phyloP scores from a whole-genome alignment of 1,284 basidiomycete species.

The Malassezia nana region DNA sequence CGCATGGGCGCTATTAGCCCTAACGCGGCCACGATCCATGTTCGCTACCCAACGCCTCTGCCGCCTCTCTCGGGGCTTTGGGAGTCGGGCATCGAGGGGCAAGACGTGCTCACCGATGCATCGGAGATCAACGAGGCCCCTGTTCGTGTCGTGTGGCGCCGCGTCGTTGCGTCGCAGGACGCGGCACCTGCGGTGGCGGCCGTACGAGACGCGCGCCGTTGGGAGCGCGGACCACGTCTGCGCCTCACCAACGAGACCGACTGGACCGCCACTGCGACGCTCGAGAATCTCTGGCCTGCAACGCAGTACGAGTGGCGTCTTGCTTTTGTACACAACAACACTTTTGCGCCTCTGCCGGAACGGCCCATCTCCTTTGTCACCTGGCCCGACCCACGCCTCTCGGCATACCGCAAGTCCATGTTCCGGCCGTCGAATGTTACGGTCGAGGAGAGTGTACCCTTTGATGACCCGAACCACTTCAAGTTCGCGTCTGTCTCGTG shows the following conservation, averaged over 20 bases:
- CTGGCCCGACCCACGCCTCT: conserved; percentile 51
- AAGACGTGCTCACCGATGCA: conserved; percentile 19
- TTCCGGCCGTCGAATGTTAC: conserved; percentile 2
- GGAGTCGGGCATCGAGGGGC: conserved; percentile 22
- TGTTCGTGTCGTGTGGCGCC: conserved; percentile 28
- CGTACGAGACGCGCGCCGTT: conserved; percentile 28
- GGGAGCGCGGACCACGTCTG: conserved; percentile 43
- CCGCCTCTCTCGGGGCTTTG: conserved; percentile 29
- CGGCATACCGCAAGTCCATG: conserved; percentile 29
- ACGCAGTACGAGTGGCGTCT: conserved; percentile 64
- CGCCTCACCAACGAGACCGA: conserved; percentile 52
- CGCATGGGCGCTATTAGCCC: conserved; percentile 38
- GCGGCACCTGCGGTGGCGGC: conserved; percentile 9
- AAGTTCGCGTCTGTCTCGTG: conserved; percentile 42
- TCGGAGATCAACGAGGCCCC: conserved; percentile 23
- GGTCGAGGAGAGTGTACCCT: conserved; percentile 18
- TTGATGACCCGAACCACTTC: conserved; percentile 46
- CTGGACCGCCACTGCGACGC: conserved; percentile 58
- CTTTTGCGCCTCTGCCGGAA: conserved; percentile 18
- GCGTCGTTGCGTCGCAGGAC: conserved; percentile 15
- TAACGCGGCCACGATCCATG: conserved; percentile 33
- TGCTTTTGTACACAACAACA: conserved; percentile 28
- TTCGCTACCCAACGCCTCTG: conserved; percentile 41
- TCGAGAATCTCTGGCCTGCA: conserved; percentile 60
- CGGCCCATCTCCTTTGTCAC: conserved; percentile 51